Evolutionary conservation across 1,139 yeast genomes (phyloP).

Genomic region (Yamadazyma atmosphaerica): DNA sequence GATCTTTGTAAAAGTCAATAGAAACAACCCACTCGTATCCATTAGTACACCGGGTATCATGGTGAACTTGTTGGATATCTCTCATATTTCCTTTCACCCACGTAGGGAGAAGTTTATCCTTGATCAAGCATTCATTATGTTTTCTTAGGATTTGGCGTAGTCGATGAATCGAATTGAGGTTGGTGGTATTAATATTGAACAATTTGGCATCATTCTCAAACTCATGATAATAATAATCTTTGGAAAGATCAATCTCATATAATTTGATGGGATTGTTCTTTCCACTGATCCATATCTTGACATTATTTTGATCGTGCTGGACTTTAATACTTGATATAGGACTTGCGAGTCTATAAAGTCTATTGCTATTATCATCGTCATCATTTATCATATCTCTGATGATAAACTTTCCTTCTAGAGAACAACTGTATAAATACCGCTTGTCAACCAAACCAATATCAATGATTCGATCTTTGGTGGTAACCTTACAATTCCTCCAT

Average conservation of each 20-base stretch:
- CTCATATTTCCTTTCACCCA: not conserved
- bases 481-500: slow-evolving; percentile 32
- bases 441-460: slow-evolving; percentile 27
- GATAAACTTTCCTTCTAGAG: slow-evolving; percentile 42
- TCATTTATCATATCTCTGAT: slow-evolving; percentile 46
- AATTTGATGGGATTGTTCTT: slow-evolving; percentile 44
- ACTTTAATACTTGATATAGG: slow-evolving; percentile 40
- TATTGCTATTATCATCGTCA: slow-evolving; percentile 33
- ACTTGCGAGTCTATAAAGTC: slow-evolving; percentile 28
- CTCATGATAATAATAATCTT: slow-evolving; percentile 5
- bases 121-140: not conserved
- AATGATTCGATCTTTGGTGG: slow-evolving; percentile 19
- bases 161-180: not conserved
- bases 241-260: slow-evolving; percentile 18
- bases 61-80: not conserved
- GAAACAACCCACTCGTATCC: slow-evolving; percentile 11
- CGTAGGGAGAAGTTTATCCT: slow-evolving; percentile 6
- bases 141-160: not conserved
- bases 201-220: not conserved
- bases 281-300: slow-evolving; percentile 43
- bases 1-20: slow-evolving; percentile 14
- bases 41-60: not conserved
- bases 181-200: slow-evolving; percentile 3
- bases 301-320: slow-evolving; percentile 11
- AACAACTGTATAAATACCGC: slow-evolving; percentile 44